These are phyloP conservation scores for Sinapis alba DNA, from an alignment of 441 rosid genomes.

Conservation along the genomic window DNA sequence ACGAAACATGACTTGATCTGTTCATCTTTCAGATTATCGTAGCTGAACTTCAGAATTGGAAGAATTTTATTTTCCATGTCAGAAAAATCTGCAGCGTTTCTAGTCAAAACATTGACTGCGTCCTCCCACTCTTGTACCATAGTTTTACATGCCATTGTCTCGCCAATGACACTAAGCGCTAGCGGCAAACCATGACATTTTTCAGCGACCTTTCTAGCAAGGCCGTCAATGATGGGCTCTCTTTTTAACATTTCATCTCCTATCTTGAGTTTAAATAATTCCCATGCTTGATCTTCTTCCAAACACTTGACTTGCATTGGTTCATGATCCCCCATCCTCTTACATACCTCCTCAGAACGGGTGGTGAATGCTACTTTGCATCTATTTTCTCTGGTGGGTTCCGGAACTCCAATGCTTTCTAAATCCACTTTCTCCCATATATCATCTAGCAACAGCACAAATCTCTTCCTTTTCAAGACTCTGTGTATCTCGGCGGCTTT, in stretches of 20 bases:
- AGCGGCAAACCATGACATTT: not conserved
- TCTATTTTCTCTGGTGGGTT: not conserved
- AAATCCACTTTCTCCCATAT: not conserved
- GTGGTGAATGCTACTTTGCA: constrained; percentile 11
- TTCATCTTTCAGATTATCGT: constrained; percentile 27
- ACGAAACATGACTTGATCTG: constrained; percentile 31
- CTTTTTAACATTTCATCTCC: not conserved
- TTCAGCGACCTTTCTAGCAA: not conserved
- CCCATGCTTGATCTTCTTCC: not conserved
- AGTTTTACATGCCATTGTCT: not conserved
- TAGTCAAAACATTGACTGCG: not conserved
- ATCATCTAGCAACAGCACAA: not conserved
- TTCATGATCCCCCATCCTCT: constrained; percentile 1
- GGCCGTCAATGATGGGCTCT: not conserved
- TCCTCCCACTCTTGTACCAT: not conserved
- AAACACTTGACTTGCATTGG: not conserved
- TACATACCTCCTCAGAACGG: not conserved
- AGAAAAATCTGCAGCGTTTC: not conserved
- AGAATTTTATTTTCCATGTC: constrained; percentile 26
- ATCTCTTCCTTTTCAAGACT: not conserved
- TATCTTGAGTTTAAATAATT: not conserved
- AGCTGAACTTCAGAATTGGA: constrained; percentile 38
- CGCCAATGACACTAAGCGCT: not conserved
- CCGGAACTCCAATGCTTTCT: not conserved
- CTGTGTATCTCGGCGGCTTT: not conserved